These are phyloP conservation scores for Dendrostoma leiphaemia DNA, from an alignment of 2,329 filamentous ascomycete species.

Conservation along the genomic window DNA sequence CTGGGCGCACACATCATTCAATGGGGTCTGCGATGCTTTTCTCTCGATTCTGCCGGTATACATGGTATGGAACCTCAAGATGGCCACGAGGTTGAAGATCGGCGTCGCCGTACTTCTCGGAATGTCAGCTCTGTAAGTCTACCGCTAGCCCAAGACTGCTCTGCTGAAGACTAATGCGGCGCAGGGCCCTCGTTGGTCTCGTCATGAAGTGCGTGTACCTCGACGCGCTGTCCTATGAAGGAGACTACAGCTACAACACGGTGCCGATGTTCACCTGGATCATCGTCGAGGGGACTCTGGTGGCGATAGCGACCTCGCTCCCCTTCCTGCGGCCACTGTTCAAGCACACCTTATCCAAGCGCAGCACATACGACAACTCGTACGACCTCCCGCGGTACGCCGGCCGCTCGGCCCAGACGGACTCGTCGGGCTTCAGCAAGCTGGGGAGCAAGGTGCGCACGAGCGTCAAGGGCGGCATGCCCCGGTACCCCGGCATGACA, in stretches of 20 bases:
- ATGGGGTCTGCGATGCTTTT: slow-evolving; percentile 2
- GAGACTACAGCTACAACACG: slow-evolving; percentile 11
- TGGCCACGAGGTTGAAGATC: slow-evolving; percentile 8
- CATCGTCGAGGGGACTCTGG: slow-evolving; percentile 8
- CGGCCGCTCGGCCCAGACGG: neutral
- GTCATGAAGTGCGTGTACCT: slow-evolving; percentile 13
- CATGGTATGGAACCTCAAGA: slow-evolving; percentile 10
- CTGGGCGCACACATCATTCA: slow-evolving; percentile 11
- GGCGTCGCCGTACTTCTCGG: slow-evolving; percentile 8
- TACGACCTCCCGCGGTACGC: slow-evolving; percentile 10
- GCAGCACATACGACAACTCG: neutral
- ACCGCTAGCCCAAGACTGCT: too few relatives aligned
- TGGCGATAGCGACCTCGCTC: slow-evolving; percentile 6
- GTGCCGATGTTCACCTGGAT: slow-evolving; percentile 15
- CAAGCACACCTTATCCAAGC: neutral
- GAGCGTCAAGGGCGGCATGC: neutral
- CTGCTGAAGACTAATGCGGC: neutral
- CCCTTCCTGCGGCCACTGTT: slow-evolving; percentile 9
- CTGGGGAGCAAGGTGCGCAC: slow-evolving; percentile 6
- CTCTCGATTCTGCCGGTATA: slow-evolving; percentile 3
- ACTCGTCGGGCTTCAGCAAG: slow-evolving; percentile 8
- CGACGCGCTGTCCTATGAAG: slow-evolving; percentile 7
- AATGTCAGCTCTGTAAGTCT: slow-evolving; percentile 8
- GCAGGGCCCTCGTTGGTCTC: slow-evolving; percentile 9
- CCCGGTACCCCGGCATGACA: neutral